These are phyloP conservation scores for Cladosporium sp. DNA, from an alignment of 2,329 filamentous ascomycete genomes.

Conservation along the genomic window DNA sequence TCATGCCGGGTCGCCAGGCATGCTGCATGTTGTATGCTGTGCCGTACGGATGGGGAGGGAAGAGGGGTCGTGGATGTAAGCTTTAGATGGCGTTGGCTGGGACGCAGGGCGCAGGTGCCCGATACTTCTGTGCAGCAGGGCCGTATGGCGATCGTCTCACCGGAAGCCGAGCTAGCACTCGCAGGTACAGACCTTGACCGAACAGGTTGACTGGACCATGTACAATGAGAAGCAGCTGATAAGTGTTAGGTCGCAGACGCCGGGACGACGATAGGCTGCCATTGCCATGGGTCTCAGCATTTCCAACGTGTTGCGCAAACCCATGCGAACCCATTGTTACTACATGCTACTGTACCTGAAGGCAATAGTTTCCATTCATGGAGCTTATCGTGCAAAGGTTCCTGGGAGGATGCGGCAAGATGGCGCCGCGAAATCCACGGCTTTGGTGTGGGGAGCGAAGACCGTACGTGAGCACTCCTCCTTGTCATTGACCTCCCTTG, in stretches of 20 bases:
- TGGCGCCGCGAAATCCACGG: not conserved
- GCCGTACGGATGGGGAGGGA: not conserved
- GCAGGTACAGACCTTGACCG: too few relatives aligned
- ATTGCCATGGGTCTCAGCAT: too few relatives aligned
- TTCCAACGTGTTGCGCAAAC: too few relatives aligned
- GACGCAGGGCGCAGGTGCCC: not conserved
- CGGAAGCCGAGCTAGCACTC: not conserved
- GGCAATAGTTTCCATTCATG: not conserved
- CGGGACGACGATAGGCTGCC: too few relatives aligned
- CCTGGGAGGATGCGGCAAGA: not conserved
- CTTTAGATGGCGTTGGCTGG: not conserved
- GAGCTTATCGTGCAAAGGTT: not conserved
- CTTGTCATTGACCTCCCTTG: not conserved
- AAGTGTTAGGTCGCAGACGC: too few relatives aligned
- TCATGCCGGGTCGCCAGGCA: not conserved
- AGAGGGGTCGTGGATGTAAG: not conserved
- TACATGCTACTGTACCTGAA: not conserved
- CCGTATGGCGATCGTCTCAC: not conserved
- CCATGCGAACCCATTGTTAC: not conserved
- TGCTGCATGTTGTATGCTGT: slow-evolving; percentile 2
- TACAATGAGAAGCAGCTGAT: too few relatives aligned
- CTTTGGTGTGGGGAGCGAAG: not conserved
- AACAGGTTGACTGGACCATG: too few relatives aligned
- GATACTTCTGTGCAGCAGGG: not conserved
- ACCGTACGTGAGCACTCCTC: not conserved